Evolutionary conservation across 139 green algal species (phyloP).

Genomic region (Chloropicon primus): DNA sequence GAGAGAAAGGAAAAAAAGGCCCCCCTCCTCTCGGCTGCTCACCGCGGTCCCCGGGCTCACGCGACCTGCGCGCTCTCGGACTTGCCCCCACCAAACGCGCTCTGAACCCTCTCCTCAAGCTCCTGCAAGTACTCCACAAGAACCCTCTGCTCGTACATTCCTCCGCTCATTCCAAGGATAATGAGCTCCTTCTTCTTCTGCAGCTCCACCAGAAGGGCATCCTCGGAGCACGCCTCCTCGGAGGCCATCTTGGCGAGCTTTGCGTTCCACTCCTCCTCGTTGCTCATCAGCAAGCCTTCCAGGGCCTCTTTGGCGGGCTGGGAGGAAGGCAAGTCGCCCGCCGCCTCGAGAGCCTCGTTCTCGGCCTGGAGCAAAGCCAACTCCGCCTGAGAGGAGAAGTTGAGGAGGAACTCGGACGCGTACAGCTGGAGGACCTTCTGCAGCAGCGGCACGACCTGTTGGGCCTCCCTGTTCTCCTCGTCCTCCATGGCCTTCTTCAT

Average conservation of each 20-base stretch:
- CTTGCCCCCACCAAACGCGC: too few species aligned
- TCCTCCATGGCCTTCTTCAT: background rate
- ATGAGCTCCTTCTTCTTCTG: background rate
- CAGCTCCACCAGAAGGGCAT: background rate
- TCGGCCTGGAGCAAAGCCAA: background rate
- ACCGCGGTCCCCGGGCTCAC: too few species aligned
- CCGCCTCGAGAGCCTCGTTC: background rate
- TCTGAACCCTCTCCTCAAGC: background rate
- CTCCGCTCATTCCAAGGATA: background rate
- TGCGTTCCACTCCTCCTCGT: background rate
- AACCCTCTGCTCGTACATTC: background rate
- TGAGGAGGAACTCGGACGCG: background rate
- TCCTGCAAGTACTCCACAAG: background rate
- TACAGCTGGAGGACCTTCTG: background rate
- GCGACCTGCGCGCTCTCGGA: too few species aligned
- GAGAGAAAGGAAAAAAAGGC: too few species aligned
- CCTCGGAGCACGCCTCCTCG: background rate
- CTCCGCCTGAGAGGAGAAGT: background rate
- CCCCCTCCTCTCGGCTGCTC: too few species aligned
- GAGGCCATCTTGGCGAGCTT: background rate
- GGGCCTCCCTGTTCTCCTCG: background rate
- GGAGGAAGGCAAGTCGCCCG: background rate
- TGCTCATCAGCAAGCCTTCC: background rate
- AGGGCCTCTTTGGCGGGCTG: background rate
- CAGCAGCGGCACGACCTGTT: background rate